A percentile compares a stretch with the other conserved stretches of the same genome.
Conservation (phyloP, 2,329 filamentous ascomycete genomes). For the Calcarisporium arbuscula region DNA sequence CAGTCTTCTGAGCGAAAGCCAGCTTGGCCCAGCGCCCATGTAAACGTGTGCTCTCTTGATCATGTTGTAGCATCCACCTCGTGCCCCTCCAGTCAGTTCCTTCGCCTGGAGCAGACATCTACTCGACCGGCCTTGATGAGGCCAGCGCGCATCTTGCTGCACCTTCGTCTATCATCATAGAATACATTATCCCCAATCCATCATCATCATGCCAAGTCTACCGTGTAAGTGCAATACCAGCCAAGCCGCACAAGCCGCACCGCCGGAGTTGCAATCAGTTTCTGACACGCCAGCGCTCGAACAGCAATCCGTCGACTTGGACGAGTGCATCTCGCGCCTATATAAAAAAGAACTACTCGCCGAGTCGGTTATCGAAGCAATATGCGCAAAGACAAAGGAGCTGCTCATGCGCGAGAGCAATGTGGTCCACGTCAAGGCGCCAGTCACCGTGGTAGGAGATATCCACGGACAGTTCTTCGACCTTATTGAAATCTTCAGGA, state of each 20-base stretch:
- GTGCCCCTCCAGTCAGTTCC: slow-evolving; percentile 27
- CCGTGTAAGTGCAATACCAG: slow-evolving; percentile 44
- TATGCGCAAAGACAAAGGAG: slow-evolving; percentile 99
- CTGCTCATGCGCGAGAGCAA: slow-evolving; percentile 99
- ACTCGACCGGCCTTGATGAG: slow-evolving; percentile 19
- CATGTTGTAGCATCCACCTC: slow-evolving; percentile 34
- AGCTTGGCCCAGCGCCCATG: slow-evolving; percentile 21
- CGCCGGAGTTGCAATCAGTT: no score
- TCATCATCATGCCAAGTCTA: slow-evolving; percentile 47
- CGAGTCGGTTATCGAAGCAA: slow-evolving; percentile 96
- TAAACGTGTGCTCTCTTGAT: slow-evolving; percentile 26
- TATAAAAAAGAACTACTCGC: slow-evolving; percentile 96
- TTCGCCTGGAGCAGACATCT: slow-evolving; percentile 28
- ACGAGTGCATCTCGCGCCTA: slow-evolving; percentile 94
- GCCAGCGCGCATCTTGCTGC: slow-evolving; percentile 7
- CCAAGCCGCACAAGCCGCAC: no score
- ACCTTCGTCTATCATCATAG: slow-evolving; percentile 2
- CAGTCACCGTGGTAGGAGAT: slow-evolving; percentile 94
- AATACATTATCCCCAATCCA: background rate
- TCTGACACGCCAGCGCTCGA: slow-evolving; percentile 6
- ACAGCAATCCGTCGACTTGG: slow-evolving; percentile 91
- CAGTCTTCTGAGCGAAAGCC: background rate
- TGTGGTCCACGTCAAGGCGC: slow-evolving; percentile 92
- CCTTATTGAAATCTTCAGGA: slow-evolving; percentile 98
- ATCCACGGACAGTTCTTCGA: slow-evolving; percentile 99